phyloP scores from a whole-genome alignment of 1,139 yeast species.

The Saccharomyces hybrid region DNA sequence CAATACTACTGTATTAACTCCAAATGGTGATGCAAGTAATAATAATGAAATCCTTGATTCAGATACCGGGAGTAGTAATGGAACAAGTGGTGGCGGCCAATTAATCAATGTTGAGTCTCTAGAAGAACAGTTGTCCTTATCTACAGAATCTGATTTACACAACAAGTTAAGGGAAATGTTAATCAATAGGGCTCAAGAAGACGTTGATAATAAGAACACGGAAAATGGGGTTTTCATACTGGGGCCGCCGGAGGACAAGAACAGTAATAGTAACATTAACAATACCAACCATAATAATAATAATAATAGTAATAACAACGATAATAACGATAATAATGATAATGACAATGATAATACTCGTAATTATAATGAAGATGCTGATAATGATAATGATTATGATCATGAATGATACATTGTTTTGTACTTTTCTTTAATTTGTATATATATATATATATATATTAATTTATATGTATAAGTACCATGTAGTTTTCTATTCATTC shows the following conservation, averaged over 20 bases:
- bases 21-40: slow-evolving; percentile 1
- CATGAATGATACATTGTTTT: neutral
- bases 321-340: slow-evolving; percentile 16
- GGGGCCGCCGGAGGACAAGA: slow-evolving; percentile 18
- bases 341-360: slow-evolving; percentile 14
- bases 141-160: slow-evolving; percentile 31
- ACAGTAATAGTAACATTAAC: slow-evolving; percentile 5
- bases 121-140: slow-evolving; percentile 21
- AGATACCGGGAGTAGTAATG: slow-evolving; percentile 6
- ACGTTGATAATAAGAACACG: slow-evolving; percentile 23
- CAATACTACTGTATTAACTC: neutral
- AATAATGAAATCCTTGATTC: neutral
- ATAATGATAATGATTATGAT: neutral
- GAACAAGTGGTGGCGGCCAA: slow-evolving; percentile 13
- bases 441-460: slow-evolving; percentile 8
- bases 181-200: slow-evolving; percentile 22
- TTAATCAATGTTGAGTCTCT: slow-evolving; percentile 22
- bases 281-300: slow-evolving; percentile 11
- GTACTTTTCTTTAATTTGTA: slow-evolving; percentile 8
- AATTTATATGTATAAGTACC: neutral
- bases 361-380: slow-evolving; percentile 1
- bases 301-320: slow-evolving; percentile 5
- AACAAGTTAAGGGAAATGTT: slow-evolving; percentile 25
- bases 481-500: slow-evolving; percentile 1
- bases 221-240: slow-evolving; percentile 30